Evolutionary conservation across 225 moss, liverwort and hornwort species (phyloP).

Genomic region (Pseudisothecium myosuroides): DNA sequence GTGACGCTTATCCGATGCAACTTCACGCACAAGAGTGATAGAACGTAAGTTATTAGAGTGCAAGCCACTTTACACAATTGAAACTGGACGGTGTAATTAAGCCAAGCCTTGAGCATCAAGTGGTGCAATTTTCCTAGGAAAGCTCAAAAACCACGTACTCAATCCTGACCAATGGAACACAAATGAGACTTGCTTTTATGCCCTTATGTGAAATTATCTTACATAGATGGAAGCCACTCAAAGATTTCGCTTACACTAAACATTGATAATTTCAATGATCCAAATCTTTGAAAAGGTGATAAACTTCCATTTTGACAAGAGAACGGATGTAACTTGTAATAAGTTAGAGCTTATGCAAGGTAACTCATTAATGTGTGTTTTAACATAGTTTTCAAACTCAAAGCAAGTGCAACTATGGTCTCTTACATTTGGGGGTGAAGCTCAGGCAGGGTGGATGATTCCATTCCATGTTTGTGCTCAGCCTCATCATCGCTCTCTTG

Average conservation of each 20-base stretch:
- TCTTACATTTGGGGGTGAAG: slow-evolving; percentile 1
- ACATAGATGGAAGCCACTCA: background rate
- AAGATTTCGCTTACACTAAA: background rate
- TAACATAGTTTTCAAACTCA: background rate
- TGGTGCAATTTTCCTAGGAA: background rate
- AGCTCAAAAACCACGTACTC: background rate
- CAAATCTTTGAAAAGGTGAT: background rate
- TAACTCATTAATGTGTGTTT: too few species aligned
- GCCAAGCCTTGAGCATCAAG: background rate
- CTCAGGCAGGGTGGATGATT: background rate
- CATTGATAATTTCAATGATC: too few species aligned
- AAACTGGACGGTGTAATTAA: background rate
- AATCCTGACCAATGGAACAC: background rate
- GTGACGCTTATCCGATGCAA: background rate
- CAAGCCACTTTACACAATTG: background rate
- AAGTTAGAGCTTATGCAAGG: background rate
- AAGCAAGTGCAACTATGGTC: background rate
- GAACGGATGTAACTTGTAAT: background rate
- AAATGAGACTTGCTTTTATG: background rate
- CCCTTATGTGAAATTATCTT: too few species aligned
- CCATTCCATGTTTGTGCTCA: background rate
- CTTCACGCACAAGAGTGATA: background rate
- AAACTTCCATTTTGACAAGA: background rate
- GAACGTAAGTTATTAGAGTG: background rate
- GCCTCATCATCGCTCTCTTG: background rate